phyloP scores from a whole-genome alignment of 306 rosid species.

The Glycyrrhiza uralensis region DNA sequence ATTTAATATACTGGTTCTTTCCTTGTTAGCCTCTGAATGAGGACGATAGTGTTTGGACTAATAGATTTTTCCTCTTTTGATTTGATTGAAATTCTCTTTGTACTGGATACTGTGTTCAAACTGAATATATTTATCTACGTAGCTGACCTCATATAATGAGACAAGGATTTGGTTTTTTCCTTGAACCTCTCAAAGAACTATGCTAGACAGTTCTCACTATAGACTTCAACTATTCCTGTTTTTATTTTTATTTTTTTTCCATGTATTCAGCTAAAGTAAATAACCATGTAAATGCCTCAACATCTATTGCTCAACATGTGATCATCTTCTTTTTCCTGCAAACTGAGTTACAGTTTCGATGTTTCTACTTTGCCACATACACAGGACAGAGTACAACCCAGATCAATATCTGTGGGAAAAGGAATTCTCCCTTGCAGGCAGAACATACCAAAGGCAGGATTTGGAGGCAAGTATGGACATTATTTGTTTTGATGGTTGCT shows the following conservation, averaged over 20 bases:
- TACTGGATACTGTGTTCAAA: not conserved
- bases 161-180: not conserved
- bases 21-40: not conserved
- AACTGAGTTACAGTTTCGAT: not conserved
- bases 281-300: not conserved
- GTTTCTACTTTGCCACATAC: constrained; percentile 24
- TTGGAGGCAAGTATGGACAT: constrained; percentile 90
- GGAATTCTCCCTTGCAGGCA: constrained; percentile 80
- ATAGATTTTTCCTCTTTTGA: not conserved
- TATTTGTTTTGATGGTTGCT: constrained; percentile 26
- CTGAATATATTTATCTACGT: not conserved
- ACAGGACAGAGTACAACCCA: constrained; percentile 89
- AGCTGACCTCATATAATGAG: not conserved
- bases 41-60: not conserved
- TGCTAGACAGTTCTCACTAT: not conserved
- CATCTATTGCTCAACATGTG: constrained; percentile 1
- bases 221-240: not conserved
- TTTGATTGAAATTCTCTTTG: not conserved
- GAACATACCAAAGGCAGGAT: constrained; percentile 81
- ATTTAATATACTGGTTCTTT: constrained; percentile 7
- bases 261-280: not conserved
- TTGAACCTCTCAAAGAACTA: not conserved
- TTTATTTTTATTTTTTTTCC: not conserved
- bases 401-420: constrained; percentile 92
- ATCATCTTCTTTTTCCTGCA: constrained; percentile 1